phyloP scores from a whole-genome alignment of 2,329 filamentous ascomycete genomes.

The Gnomoniopsis smithogilvyi region DNA sequence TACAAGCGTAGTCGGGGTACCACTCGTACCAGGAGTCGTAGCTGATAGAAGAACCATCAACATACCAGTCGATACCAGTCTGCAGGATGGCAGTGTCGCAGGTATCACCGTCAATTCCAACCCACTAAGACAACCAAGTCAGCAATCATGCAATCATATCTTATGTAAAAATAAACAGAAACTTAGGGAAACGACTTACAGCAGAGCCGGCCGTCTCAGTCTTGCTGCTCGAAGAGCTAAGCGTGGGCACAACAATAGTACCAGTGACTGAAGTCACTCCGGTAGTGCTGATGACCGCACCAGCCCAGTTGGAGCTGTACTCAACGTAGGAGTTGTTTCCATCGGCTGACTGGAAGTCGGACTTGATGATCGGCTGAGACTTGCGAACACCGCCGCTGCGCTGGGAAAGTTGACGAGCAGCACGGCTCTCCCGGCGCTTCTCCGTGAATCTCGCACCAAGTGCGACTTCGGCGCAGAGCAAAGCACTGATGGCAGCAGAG shows the following conservation, averaged over 20 bases:
- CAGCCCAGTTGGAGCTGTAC: slow-evolving; percentile 49
- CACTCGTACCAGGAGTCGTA: slow-evolving; percentile 61
- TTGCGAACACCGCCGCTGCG: background rate
- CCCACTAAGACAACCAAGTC: slow-evolving; percentile 35
- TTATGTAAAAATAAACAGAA: too few species aligned
- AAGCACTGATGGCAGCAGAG: slow-evolving; percentile 30
- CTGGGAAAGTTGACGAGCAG: slow-evolving; percentile 14
- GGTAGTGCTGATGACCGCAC: slow-evolving; percentile 48
- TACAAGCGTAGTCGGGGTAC: slow-evolving; percentile 51
- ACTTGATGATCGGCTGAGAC: slow-evolving; percentile 8
- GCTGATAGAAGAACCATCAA: slow-evolving; percentile 34
- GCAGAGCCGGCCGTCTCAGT: slow-evolving; percentile 44
- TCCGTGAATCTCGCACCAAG: slow-evolving; percentile 43
- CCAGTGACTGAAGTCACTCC: slow-evolving; percentile 50
- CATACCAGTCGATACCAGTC: slow-evolving; percentile 54
- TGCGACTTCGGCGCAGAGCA: slow-evolving; percentile 37
- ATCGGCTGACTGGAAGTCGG: background rate
- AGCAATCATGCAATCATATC: background rate
- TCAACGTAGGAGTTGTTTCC: slow-evolving; percentile 13
- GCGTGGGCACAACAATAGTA: slow-evolving; percentile 42
- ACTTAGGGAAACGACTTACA: background rate
- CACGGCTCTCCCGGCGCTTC: slow-evolving; percentile 30
- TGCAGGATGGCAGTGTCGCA: slow-evolving; percentile 52
- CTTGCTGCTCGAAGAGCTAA: slow-evolving; percentile 30
- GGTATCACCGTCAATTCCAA: slow-evolving; percentile 59